Evolutionary conservation across 192 early-diverging fungal species (phyloP).

Genomic region (Coemansia interrupta): DNA sequence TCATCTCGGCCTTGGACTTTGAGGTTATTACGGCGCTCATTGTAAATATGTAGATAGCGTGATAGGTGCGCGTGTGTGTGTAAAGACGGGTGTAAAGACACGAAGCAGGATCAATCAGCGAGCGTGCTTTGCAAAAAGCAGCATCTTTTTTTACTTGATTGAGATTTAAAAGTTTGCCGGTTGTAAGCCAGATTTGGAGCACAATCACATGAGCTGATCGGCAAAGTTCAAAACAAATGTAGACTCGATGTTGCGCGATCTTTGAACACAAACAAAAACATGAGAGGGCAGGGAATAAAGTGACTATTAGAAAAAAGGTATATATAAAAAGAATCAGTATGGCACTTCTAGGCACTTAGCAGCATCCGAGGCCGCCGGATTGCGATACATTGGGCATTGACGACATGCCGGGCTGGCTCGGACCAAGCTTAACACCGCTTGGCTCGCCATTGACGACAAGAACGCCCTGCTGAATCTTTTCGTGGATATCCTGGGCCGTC

Average conservation of each 20-base stretch:
- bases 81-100: neutral
- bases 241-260: neutral
- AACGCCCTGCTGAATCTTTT: slow-evolving; percentile 73
- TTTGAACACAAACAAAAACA: neutral
- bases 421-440: slow-evolving; percentile 61
- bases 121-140: neutral
- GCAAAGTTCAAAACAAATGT: neutral
- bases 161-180: neutral
- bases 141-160: neutral
- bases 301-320: neutral
- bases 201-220: slow-evolving; percentile 1
- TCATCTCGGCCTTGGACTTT: slow-evolving; percentile 52
- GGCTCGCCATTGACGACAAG: slow-evolving; percentile 70
- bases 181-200: neutral
- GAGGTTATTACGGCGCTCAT: slow-evolving; percentile 49
- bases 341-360: slow-evolving; percentile 4
- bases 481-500: slow-evolving; percentile 75
- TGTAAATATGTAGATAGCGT: slow-evolving; percentile 1
- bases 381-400: slow-evolving; percentile 56
- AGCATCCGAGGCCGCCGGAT: slow-evolving; percentile 40
- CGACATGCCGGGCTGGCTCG: slow-evolving; percentile 58
- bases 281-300: neutral
- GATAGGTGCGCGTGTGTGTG: too few species aligned
- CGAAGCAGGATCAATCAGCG: neutral
- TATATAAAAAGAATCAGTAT: neutral